Conservation (phyloP, 2,329 filamentous ascomycete genomes). For the Xenosphaeropsis pyriputrescens region DNA sequence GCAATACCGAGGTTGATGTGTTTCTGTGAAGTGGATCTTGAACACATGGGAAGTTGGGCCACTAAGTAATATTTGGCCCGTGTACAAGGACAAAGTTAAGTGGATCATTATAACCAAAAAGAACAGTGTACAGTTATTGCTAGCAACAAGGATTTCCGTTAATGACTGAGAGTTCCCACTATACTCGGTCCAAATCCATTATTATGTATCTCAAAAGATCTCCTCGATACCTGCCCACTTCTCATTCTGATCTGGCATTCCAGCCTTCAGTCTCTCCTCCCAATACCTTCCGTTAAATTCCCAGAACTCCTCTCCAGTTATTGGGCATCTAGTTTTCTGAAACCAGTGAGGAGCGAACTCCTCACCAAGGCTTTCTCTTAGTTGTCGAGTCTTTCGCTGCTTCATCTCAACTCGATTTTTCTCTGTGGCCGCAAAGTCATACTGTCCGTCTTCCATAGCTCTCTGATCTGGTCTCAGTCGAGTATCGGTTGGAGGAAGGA, state of each 20-base stretch:
- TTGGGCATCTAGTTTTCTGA: conserved; percentile 50
- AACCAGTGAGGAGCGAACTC: conserved; percentile 85
- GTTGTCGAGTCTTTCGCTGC: conserved; percentile 62
- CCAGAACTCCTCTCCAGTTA: conserved; percentile 87
- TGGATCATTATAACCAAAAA: too few relatives aligned
- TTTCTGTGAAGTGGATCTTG: too few relatives aligned
- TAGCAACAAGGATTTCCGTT: too few relatives aligned
- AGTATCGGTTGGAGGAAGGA: conserved; percentile 84
- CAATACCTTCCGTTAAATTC: conserved; percentile 82
- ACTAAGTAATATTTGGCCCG: too few relatives aligned
- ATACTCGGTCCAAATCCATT: too few relatives aligned
- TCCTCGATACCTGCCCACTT: conserved; percentile 19
- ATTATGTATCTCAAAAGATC: conserved; percentile 15
- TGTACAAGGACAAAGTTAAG: too few relatives aligned
- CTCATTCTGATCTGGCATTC: conserved; percentile 5
- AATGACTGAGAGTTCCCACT: too few relatives aligned
- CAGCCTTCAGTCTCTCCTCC: conserved; percentile 37
- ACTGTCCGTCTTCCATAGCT: conserved; percentile 97
- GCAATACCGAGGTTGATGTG: too few relatives aligned
- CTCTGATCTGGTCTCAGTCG: conserved; percentile 87
- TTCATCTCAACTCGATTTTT: conserved; percentile 92
- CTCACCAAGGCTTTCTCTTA: conserved; percentile 63
- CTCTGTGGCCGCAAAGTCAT: conserved; percentile 82
- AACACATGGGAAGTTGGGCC: too few relatives aligned
- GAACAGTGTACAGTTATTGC: too few relatives aligned